Base-by-base conservation (phyloP, 1,284 basidiomycete genomes). In the Ustilago hordei region DNA sequence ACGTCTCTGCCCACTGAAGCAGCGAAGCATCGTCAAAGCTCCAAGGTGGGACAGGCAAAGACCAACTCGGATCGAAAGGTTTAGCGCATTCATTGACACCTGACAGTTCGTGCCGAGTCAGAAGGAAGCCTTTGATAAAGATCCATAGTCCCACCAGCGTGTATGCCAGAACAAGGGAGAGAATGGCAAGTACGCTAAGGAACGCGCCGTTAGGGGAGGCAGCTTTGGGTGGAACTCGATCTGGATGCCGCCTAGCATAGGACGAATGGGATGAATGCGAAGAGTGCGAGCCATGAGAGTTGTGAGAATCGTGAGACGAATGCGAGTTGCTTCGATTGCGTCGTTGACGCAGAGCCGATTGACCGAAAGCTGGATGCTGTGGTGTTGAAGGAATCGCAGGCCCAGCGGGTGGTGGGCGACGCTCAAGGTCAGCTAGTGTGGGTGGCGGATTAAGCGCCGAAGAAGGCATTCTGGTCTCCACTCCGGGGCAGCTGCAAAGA, bases 81-180 rank as follows among this genome's bases (percentile, higher is more conserved):
- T 52, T 56, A 31, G 35, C 15, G 35, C 71, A 72, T 35, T 60
- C 28, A 54, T 70, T 64, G 28, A 61, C 41, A 2, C 75, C 63
- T 2, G 63, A 59, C 28, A 86, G 65, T 59, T 83, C 80, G 23
- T 79, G 68, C 4, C 84, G 47, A 15, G 81, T 82, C 13, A 86
- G 70, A 34, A 86, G 60, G 69, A 86, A 86, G 2, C 84, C 84
- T 38, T 76, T 74, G 35, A 84, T 80, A 43, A 86, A 86, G 39
- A 86, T 58, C 50, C 68, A 74, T 32, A 84, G 62, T 4, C 78
- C 83, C 11, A 67, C 63, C 8, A 73, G 15, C 23, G 82, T 83
- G 45, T 71, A 71, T 32, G 69, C 59, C 13, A 78, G 50, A n/a
- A 83, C 31, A 4, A 80, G 15, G 9, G 17, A 43, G 19, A 85